A percentile compares a stretch with the other conserved stretches of the same genome.
Evolutionary conservation across 805 yeast genomes (phyloP).

Genomic region (Lachancea sp.): DNA sequence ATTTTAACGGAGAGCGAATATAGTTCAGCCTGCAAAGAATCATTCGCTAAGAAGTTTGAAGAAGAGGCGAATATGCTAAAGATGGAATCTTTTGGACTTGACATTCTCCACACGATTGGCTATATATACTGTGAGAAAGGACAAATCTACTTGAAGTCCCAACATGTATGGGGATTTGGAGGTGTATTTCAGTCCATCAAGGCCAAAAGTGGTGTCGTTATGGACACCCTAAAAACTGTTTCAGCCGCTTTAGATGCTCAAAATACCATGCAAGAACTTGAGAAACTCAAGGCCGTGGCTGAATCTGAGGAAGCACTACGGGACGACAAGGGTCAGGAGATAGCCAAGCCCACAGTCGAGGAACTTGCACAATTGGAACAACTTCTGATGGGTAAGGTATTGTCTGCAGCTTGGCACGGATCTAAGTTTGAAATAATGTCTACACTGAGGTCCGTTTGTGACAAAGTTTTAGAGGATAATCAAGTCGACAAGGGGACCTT

Average conservation of each 20-base stretch:
- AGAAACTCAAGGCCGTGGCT: constrained; percentile 54
- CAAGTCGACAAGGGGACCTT: constrained; percentile 41
- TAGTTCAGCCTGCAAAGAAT: constrained; percentile 52
- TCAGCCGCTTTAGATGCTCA: constrained; percentile 76
- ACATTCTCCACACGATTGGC: constrained; percentile 72
- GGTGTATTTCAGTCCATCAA: constrained; percentile 68
- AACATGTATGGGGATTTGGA: constrained; percentile 56
- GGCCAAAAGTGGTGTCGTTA: constrained; percentile 67
- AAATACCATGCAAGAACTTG: constrained; percentile 64
- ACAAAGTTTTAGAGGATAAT: constrained; percentile 53
- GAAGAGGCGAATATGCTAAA: constrained; percentile 80
- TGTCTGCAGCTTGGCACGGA: constrained; percentile 83
- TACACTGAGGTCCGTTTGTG: constrained; percentile 67
- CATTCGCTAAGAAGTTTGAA: constrained; percentile 58
- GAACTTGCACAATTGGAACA: constrained; percentile 68
- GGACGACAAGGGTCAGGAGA: constrained; percentile 45
- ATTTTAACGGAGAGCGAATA: constrained; percentile 57
- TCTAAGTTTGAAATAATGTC: constrained; percentile 72
- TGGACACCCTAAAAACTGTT: constrained; percentile 65
- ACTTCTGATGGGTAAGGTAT: constrained; percentile 67
- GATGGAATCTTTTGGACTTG: constrained; percentile 80
- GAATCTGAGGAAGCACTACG: constrained; percentile 36
- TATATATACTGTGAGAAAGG: constrained; percentile 61
- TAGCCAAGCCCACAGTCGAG: constrained; percentile 54
- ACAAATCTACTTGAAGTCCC: constrained; percentile 58